These are phyloP conservation scores for Geotrichum reessii DNA, from an alignment of 1,139 yeast genomes.

Conservation along the genomic window DNA sequence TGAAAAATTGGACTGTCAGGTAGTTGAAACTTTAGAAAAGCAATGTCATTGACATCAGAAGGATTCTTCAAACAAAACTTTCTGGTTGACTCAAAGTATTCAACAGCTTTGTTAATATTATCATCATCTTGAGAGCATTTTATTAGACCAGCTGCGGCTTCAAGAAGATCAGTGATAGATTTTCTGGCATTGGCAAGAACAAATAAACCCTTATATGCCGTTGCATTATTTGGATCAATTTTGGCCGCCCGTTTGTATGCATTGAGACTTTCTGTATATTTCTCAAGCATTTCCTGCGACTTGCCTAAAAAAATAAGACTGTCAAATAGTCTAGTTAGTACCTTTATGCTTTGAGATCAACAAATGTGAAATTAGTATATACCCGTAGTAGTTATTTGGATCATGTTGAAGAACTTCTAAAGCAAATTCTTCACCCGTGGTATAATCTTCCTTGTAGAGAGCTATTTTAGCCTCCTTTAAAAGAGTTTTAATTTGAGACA, in stretches of 20 bases:
- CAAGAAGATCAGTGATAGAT: constrained; percentile 39
- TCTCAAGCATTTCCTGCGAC: constrained; percentile 44
- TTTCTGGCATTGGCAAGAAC: constrained; percentile 47
- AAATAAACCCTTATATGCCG: constrained; percentile 81
- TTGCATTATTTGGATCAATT: constrained; percentile 49
- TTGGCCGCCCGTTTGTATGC: constrained; percentile 54
- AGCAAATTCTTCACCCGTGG: constrained; percentile 26
- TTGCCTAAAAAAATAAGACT: constrained; percentile 46
- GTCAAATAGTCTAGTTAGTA: constrained; percentile 12
- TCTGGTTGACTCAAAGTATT: constrained; percentile 19
- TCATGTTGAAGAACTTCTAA: constrained; percentile 39
- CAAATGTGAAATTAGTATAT: constrained; percentile 32
- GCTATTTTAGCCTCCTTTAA: constrained; percentile 38
- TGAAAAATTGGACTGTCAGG: constrained; percentile 64
- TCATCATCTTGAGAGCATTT: constrained; percentile 28
- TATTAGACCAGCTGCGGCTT: constrained; percentile 32
- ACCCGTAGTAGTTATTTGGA: constrained; percentile 56
- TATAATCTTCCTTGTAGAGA: constrained; percentile 50
- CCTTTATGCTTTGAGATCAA: neutral
- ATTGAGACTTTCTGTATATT: constrained; percentile 42
- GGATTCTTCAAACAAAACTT: constrained; percentile 31
- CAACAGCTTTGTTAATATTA: constrained; percentile 26
- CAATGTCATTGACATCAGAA: constrained; percentile 37
- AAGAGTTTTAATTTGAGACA: constrained; percentile 20
- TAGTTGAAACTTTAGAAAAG: constrained; percentile 48